A percentile compares a stretch with the other conserved stretches of the same genome.
phyloP scores from a whole-genome alignment of 2,329 filamentous ascomycete genomes.

The Trichoderma citrinoviride region DNA sequence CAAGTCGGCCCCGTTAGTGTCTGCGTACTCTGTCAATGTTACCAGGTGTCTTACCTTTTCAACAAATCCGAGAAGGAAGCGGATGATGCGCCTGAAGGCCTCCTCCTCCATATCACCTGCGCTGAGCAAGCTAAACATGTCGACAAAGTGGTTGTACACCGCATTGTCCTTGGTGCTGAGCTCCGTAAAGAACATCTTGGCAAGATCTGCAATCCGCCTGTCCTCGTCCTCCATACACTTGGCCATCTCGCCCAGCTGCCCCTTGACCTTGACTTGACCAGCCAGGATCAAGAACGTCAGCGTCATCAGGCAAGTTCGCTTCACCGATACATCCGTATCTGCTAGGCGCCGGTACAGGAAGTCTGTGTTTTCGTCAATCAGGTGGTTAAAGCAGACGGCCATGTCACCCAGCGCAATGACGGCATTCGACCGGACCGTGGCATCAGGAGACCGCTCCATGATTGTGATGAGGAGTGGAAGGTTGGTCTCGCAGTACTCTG shows the following conservation, averaged over 20 bases:
- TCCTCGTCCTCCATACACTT: constrained; percentile 98
- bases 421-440: constrained; percentile 90
- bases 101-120: constrained; percentile 84
- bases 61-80: constrained; percentile 92
- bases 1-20: too few relatives aligned
- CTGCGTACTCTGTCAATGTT: constrained; percentile 36
- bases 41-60: constrained; percentile 70
- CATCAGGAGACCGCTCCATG: constrained; percentile 88
- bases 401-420: constrained; percentile 97
- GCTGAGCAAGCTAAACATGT: constrained; percentile 94
- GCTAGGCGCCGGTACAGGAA: constrained; percentile 93
- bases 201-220: constrained; percentile 87
- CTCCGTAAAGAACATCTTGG: constrained; percentile 98
- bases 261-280: constrained; percentile 98
- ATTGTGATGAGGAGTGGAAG: constrained; percentile 94
- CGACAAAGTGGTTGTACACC: constrained; percentile 98
- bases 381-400: constrained; percentile 98
- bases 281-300: constrained; percentile 95
- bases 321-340: constrained; percentile 83
- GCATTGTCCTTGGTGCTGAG: constrained; percentile 97
- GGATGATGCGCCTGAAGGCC: constrained; percentile 79
- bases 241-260: constrained; percentile 96
- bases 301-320: constrained; percentile 97
- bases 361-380: constrained; percentile 98
- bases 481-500: constrained; percentile 93